Conservation (phyloP, 148 eudicot species). For the Rhododendron ferrugineum region DNA sequence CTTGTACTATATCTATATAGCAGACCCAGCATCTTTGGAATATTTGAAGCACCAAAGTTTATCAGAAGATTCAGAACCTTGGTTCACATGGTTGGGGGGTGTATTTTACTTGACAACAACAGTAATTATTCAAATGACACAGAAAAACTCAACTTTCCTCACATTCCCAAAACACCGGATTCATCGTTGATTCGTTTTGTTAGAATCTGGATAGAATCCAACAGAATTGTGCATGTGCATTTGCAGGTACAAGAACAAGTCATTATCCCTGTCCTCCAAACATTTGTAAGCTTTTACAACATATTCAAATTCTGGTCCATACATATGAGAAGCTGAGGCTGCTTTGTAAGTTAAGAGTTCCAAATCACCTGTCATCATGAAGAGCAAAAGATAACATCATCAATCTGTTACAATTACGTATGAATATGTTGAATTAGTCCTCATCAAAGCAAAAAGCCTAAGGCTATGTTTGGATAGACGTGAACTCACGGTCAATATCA, state of each 20-base stretch:
- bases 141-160: not conserved
- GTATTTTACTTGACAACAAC: not conserved
- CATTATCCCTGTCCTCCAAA: slow-evolving; percentile 32
- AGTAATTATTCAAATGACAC: not conserved
- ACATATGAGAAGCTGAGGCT: slow-evolving; percentile 66
- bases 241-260: slow-evolving; percentile 26
- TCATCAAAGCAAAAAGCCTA: not conserved
- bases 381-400: not conserved
- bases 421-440: not conserved
- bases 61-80: not conserved
- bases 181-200: slow-evolving; percentile 11
- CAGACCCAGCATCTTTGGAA: not conserved
- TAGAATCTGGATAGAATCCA: slow-evolving; percentile 33
- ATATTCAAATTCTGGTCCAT: slow-evolving; percentile 54
- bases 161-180: not conserved
- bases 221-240: slow-evolving; percentile 41
- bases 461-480: not conserved
- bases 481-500: not conserved
- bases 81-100: not conserved
- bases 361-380: slow-evolving; percentile 50
- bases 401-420: not conserved
- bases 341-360: slow-evolving; percentile 70
- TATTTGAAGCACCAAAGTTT: not conserved
- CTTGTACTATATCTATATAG: not conserved
- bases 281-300: slow-evolving; percentile 37